Evolutionary conservation across 768 basidiomycete species (phyloP).

Genomic region (Nevesoporus exiguus): DNA sequence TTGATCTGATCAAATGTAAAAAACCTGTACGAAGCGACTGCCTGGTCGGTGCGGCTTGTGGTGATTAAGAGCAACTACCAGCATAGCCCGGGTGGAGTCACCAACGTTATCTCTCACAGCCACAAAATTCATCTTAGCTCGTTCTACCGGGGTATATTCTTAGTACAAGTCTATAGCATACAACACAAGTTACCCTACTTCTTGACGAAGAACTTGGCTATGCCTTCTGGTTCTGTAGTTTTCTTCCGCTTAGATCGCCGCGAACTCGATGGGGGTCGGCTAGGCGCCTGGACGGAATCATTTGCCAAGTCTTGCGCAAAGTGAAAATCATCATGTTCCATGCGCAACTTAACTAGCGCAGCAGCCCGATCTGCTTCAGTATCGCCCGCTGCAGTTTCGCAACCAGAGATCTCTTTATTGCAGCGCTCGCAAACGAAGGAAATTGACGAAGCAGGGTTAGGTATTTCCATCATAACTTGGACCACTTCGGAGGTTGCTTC

Average conservation of each 20-base stretch:
- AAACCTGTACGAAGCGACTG: constrained; percentile 9
- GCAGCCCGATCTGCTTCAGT: constrained; percentile 27
- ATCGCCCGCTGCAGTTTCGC: constrained; percentile 16
- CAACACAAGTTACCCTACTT: constrained; percentile 18
- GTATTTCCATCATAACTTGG: not conserved
- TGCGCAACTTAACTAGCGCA: constrained; percentile 41
- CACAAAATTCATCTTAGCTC: not conserved
- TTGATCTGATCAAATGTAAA: constrained; percentile 2
- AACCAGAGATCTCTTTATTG: constrained; percentile 41
- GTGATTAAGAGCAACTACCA: constrained; percentile 17
- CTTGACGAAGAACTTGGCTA: constrained; percentile 46
- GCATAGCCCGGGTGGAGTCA: constrained; percentile 3
- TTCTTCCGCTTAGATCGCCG: constrained; percentile 32
- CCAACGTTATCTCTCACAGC: not conserved
- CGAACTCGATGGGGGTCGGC: constrained; percentile 10
- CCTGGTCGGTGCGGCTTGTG: not conserved
- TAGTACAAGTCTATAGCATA: not conserved
- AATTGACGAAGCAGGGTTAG: constrained; percentile 3
- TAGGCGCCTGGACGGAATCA: constrained; percentile 24
- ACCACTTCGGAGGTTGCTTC: not conserved
- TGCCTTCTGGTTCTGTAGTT: constrained; percentile 34
- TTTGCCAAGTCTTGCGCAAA: constrained; percentile 75
- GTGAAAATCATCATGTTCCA: constrained; percentile 90
- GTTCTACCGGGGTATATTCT: no score
- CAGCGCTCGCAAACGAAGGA: constrained; percentile 63